Evolutionary conservation across 2,329 filamentous ascomycete genomes (phyloP), one percentile per base, ranked within the genome.

Genomic region (Cadophora luteo-olivacea): DNA sequence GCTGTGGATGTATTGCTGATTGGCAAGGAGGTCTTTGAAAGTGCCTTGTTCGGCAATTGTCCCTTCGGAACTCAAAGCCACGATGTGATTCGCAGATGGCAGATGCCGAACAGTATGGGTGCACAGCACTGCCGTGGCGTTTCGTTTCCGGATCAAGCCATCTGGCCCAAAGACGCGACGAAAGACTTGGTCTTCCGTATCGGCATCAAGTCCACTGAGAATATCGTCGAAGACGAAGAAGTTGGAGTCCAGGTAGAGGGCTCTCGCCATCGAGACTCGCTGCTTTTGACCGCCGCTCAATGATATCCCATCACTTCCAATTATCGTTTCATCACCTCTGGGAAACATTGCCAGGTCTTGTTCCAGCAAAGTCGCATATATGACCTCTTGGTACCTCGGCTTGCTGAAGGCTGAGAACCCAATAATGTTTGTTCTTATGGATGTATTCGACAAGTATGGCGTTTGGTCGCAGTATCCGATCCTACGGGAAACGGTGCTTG

Each of bases 381-480:
- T 52, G 0, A 80, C 77, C 24, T 70, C 67, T 8, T 67, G 41
- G 67, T 82, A 82, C 72, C 79, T 78, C 5, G 33, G 29, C 6
- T 36, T 3, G n/a, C 82, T 78, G 57, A 78, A 79, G 7, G 70
- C 69, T 9, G 78, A 79, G 69, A 79, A 79, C 2, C 76, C 79
- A 8, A 79, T 67, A 38, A 83, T 81, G 61, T 78, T 82, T 19
- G 81, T 76, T 66, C 76, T 77, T 69, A 83, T 79, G 16, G 80
- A 78, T 1, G 76, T 77, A 60, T 82, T 82, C 75, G 78, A 77
- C 5, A 65, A 16, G 22, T 49, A 65, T 12, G 63, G 52, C 19
- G 14, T 24, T 48, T 65, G 63, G 25, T 57, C 63, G n/a, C 63
- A 65, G 22, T 65, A 58, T 5, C 36, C 63, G 22, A 49, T 48